phyloP scores from a whole-genome alignment of 176 grass and related monocot genomes.

The Themeda triandra region DNA sequence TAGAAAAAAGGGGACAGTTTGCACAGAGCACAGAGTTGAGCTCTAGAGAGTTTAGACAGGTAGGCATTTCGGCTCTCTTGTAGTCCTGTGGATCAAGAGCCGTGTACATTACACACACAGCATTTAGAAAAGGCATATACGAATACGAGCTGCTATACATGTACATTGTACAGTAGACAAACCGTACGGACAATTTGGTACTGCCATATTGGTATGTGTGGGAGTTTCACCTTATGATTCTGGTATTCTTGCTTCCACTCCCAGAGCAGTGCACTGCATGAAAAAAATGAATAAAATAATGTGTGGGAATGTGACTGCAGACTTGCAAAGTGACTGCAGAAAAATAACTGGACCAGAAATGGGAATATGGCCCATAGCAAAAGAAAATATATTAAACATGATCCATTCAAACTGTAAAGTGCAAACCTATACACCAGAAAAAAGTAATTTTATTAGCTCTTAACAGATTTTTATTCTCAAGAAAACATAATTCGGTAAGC shows the following conservation, averaged over 20 bases:
- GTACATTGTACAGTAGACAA: constrained; percentile 9
- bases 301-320: background rate
- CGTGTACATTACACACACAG: background rate
- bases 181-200: background rate
- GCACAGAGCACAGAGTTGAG: constrained; percentile 6
- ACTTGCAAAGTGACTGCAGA: background rate
- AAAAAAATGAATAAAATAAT: background rate
- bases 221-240: background rate
- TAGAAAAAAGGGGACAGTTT: constrained; percentile 7
- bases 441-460: background rate
- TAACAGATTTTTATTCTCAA: background rate
- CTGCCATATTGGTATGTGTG: background rate
- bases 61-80: constrained; percentile 35
- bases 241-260: background rate
- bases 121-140: background rate
- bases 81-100: background rate
- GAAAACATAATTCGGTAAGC: background rate
- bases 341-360: background rate
- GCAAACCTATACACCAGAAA: background rate
- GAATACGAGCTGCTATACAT: background rate
- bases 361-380: background rate
- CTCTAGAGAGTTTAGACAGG: constrained; percentile 34
- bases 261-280: background rate
- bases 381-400: background rate
- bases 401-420: background rate